Conservation (phyloP, 1,284 basidiomycete species). For the Flammula alnicola region DNA sequence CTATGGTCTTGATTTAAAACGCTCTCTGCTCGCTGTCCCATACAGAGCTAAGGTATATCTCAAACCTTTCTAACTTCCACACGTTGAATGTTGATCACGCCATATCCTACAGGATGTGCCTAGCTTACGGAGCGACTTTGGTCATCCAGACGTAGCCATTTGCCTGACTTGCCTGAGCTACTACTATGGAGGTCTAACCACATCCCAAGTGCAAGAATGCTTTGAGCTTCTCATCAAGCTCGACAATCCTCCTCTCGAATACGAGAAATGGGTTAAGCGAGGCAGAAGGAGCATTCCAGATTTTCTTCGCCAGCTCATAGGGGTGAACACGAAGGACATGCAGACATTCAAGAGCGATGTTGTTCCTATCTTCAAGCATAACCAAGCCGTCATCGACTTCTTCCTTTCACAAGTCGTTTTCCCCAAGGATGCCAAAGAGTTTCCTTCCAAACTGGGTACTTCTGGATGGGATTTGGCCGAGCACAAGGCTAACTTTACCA, state of each 20-base stretch:
- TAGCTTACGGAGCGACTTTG: constrained; percentile 53
- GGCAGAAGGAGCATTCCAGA: constrained; percentile 30
- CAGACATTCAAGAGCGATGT: constrained; percentile 25
- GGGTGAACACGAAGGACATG: constrained; percentile 41
- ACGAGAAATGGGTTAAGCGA: constrained; percentile 44
- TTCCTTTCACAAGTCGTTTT: constrained; percentile 53
- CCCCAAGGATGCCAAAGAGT: constrained; percentile 53
- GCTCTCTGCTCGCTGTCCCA: constrained; percentile 56
- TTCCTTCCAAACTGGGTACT: constrained; percentile 49
- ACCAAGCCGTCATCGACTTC: constrained; percentile 51
- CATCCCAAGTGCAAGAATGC: constrained; percentile 41
- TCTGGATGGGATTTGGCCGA: constrained; percentile 60
- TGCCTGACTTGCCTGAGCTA: constrained; percentile 55
- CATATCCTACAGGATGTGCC: constrained; percentile 46
- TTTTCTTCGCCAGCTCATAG: constrained; percentile 35
- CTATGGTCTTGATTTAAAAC: constrained; percentile 49
- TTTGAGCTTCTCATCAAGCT: constrained; percentile 47
- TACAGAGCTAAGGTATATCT: constrained; percentile 45
- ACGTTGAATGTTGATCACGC: background rate
- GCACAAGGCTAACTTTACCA: constrained; percentile 37
- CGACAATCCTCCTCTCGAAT: constrained; percentile 49
- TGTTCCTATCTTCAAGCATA: constrained; percentile 40
- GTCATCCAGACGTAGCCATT: constrained; percentile 56
- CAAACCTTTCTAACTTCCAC: background rate
- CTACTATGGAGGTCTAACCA: constrained; percentile 52